These are phyloP conservation scores for Pichia manshurica DNA, from an alignment of 805 yeast genomes.

Conservation along the genomic window DNA sequence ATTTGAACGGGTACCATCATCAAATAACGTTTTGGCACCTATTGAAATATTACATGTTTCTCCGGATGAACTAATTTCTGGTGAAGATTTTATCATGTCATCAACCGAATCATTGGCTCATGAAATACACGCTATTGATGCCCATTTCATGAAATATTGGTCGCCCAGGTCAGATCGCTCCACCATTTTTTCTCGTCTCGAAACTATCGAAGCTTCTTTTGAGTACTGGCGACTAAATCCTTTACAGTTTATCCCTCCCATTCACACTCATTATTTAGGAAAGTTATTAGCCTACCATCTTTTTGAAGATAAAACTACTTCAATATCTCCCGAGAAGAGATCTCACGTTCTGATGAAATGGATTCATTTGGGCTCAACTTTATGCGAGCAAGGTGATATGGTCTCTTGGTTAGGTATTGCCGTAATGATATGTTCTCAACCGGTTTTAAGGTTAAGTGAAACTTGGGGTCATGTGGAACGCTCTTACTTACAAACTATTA, in stretches of 20 bases:
- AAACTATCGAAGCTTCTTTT: constrained; percentile 40
- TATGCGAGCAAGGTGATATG: constrained; percentile 84
- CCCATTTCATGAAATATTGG: constrained; percentile 64
- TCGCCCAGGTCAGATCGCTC: constrained; percentile 76
- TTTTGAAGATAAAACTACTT: constrained; percentile 43
- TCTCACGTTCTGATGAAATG: constrained; percentile 71
- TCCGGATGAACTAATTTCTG: constrained; percentile 8
- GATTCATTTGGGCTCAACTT: constrained; percentile 74
- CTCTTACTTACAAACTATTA: constrained; percentile 51
- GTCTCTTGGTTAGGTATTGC: constrained; percentile 92
- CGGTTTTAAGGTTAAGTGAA: constrained; percentile 64
- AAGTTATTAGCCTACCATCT: constrained; percentile 64
- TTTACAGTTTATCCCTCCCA: constrained; percentile 60
- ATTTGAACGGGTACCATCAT: not conserved
- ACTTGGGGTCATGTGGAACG: constrained; percentile 73
- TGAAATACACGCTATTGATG: constrained; percentile 62
- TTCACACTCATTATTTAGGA: constrained; percentile 73
- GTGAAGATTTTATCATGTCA: constrained; percentile 45
- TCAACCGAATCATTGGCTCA: constrained; percentile 51
- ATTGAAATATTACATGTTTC: not conserved
- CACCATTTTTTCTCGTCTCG: constrained; percentile 44
- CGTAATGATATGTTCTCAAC: constrained; percentile 73
- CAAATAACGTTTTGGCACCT: not conserved
- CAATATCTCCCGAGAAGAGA: constrained; percentile 37
- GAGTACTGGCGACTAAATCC: constrained; percentile 58